Conservation (phyloP, 179 eudicot species). For the Drosera spatulata region DNA sequence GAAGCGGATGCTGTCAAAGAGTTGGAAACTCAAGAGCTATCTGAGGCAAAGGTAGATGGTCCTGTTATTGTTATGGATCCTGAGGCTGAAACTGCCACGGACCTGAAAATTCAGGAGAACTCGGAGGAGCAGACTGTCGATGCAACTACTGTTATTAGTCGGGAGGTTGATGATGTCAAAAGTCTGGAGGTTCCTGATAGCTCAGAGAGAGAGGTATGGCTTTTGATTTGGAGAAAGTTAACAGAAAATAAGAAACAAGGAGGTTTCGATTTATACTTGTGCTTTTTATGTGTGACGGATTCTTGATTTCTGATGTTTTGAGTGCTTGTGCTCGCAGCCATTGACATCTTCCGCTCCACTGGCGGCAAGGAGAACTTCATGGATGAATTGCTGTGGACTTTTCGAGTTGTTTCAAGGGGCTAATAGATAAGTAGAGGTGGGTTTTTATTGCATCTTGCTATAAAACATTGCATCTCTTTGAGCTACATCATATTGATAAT, state of each 20-base stretch:
- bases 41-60: constrained; percentile 39
- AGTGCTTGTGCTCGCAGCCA: constrained; percentile 29
- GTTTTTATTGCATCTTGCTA: not conserved
- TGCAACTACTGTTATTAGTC: no score
- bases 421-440: constrained; percentile 39
- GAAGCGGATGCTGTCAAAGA: constrained; percentile 17
- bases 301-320: no score
- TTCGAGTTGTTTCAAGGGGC: constrained; percentile 69
- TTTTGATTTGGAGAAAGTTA: no score
- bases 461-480: not conserved
- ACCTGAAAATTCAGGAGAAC: constrained; percentile 21
- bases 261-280: no score
- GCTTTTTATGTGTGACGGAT: no score
- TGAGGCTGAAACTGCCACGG: constrained; percentile 21
- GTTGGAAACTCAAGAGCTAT: constrained; percentile 22
- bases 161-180: no score
- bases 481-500: not conserved
- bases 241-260: no score
- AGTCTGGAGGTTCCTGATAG: no score
- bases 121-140: constrained; percentile 38
- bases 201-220: no score
- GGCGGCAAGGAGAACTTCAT: constrained; percentile 50
- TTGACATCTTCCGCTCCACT: constrained; percentile 27
- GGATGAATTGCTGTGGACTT: constrained; percentile 76
- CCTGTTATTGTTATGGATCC: not conserved